phyloP scores from a whole-genome alignment of 2,329 filamentous ascomycete species.

The Hortaea sp. region DNA sequence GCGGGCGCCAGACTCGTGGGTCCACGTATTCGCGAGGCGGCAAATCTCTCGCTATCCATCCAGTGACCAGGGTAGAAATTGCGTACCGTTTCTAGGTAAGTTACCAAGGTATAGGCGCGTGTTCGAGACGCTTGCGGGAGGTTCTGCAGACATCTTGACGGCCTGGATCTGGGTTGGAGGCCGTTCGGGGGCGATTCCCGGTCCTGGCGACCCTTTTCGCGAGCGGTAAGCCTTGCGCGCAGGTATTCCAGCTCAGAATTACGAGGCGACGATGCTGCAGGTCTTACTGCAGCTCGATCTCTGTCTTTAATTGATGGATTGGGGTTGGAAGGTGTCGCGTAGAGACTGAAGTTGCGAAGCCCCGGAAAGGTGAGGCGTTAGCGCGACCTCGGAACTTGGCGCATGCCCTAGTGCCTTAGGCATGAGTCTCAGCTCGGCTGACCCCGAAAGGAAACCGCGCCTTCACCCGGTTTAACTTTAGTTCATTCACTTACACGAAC shows the following conservation, averaged over 20 bases:
- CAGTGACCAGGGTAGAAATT: constrained; percentile 19
- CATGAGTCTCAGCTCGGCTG: background rate
- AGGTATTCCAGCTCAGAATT: background rate
- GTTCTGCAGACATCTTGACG: background rate
- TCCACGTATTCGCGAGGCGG: constrained; percentile 1
- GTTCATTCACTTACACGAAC: too few relatives aligned
- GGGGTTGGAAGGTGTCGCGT: background rate
- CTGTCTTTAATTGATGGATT: background rate
- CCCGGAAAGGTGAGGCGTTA: background rate
- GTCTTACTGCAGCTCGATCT: background rate
- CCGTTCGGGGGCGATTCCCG: background rate
- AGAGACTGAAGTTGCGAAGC: background rate
- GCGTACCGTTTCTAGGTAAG: constrained; percentile 70
- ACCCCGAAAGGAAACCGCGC: background rate
- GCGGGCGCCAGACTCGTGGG: constrained; percentile 6
- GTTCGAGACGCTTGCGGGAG: constrained; percentile 53
- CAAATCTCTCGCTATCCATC: constrained; percentile 15
- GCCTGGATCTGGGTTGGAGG: background rate
- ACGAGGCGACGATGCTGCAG: constrained; percentile 1
- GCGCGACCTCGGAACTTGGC: background rate
- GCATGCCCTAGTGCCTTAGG: background rate
- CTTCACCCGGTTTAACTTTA: too few relatives aligned
- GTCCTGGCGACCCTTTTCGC: background rate
- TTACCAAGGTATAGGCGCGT: constrained; percentile 76
- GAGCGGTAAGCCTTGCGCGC: background rate